phyloP scores from a whole-genome alignment of 169 alveolate species.

The Plasmodium reichenowi region DNA sequence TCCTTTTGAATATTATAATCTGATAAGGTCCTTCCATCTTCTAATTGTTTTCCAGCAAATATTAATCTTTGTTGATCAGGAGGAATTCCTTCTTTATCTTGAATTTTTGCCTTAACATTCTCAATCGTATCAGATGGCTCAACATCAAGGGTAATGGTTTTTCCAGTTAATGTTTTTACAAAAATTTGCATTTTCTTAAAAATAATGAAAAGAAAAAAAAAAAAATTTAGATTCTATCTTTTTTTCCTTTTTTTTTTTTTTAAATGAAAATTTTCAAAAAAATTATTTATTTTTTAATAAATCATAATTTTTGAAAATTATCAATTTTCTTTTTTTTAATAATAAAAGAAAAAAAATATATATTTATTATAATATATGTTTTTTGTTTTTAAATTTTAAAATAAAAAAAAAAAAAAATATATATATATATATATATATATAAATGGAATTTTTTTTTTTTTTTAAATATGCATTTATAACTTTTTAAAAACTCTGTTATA shows the following conservation, averaged over 20 bases:
- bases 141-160: conserved; percentile 96
- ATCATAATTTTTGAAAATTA: too few relatives aligned
- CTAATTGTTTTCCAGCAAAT: conserved; percentile 99
- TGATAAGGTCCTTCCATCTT: conserved; percentile 98
- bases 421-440: too few relatives aligned
- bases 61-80: conserved; percentile 99
- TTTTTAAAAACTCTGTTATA: too few relatives aligned
- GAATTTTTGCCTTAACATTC: conserved; percentile 97
- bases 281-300: neutral
- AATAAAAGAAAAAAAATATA: too few relatives aligned
- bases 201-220: neutral
- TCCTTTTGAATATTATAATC: conserved; percentile 99
- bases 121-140: conserved; percentile 98
- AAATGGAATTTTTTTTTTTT: too few relatives aligned
- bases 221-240: neutral
- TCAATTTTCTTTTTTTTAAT: too few relatives aligned
- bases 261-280: too few relatives aligned
- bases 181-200: conserved; percentile 92
- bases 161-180: conserved; percentile 96
- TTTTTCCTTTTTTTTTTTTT: too few relatives aligned
- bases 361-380: too few relatives aligned
- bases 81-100: conserved; percentile 98
- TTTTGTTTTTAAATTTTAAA: too few relatives aligned
- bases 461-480: too few relatives aligned
- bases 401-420: too few relatives aligned